A percentile compares a stretch with the other conserved stretches of the same genome.
Evolutionary conservation across 257 asterid species (phyloP).

Genomic region (Gentiana straminea): DNA sequence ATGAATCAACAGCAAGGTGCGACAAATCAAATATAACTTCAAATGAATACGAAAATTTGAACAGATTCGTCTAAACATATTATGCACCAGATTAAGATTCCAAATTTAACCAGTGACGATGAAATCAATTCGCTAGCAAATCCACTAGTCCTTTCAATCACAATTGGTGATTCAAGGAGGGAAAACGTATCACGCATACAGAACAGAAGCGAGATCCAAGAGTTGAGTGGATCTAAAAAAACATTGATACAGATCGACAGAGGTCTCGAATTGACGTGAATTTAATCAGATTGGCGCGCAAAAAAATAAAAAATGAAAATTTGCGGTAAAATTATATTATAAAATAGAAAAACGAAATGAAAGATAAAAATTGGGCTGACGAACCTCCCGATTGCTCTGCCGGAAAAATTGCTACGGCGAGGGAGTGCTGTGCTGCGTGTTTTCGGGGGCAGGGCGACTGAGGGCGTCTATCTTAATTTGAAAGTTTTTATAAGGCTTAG

Average conservation of each 20-base stretch:
- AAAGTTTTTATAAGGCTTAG: too few relatives aligned
- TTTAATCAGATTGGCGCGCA: background rate
- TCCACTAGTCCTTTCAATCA: too few relatives aligned
- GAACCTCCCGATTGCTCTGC: conserved; percentile 2
- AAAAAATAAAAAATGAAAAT: too few relatives aligned
- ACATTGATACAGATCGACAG: too few relatives aligned
- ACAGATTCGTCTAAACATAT: conserved; percentile 6
- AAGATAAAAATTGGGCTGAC: too few relatives aligned
- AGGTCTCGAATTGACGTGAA: background rate
- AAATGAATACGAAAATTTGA: background rate
- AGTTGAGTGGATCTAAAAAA: background rate
- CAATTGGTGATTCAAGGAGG: too few relatives aligned
- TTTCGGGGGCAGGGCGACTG: conserved; percentile 5
- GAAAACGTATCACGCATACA: too few relatives aligned
- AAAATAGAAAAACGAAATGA: too few relatives aligned
- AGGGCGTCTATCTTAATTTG: too few relatives aligned
- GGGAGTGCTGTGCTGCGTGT: conserved; percentile 4
- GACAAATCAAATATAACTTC: background rate
- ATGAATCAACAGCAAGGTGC: background rate
- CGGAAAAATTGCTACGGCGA: conserved; percentile 8
- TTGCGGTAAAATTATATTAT: too few relatives aligned
- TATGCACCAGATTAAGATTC: background rate
- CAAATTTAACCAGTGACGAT: background rate
- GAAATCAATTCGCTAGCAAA: too few relatives aligned
- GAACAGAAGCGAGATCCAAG: too few relatives aligned